A percentile compares a stretch with the other conserved stretches of the same genome.
These are phyloP conservation scores for Colletotrichum musae DNA, from an alignment of 2,329 filamentous ascomycete genomes.

Conservation along the genomic window DNA sequence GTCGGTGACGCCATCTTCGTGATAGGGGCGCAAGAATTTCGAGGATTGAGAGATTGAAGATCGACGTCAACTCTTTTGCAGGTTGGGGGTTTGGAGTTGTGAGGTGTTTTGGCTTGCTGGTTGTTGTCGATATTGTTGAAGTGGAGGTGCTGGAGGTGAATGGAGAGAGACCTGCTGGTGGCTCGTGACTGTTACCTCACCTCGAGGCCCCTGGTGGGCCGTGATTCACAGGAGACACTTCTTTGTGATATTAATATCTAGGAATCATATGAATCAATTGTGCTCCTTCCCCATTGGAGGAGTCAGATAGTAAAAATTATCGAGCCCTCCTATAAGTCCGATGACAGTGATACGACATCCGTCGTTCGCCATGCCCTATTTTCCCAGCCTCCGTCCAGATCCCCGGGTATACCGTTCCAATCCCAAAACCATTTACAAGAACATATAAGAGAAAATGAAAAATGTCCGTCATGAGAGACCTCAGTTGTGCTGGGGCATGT, in stretches of 20 bases:
- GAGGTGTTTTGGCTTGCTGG: too few species aligned
- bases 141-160: too few species aligned
- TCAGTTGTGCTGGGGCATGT: slow-evolving; percentile 47
- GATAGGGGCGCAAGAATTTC: background rate
- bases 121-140: too few species aligned
- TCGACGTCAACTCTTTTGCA: background rate
- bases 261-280: background rate
- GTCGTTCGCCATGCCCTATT: background rate
- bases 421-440: background rate
- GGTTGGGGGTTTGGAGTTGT: too few species aligned
- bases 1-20: background rate
- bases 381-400: background rate
- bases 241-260: too few species aligned
- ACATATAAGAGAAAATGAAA: background rate
- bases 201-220: too few species aligned
- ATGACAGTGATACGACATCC: background rate
- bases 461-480: too few species aligned
- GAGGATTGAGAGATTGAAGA: background rate
- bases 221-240: too few species aligned
- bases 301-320: background rate
- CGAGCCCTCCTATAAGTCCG: background rate
- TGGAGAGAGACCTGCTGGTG: too few species aligned
- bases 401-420: slow-evolving; percentile 1
- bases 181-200: too few species aligned
- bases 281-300: background rate